A percentile compares a stretch with the other conserved stretches of the same genome.
phyloP scores from a whole-genome alignment of 345 rosid species.

The Dipteronia sinensis region DNA sequence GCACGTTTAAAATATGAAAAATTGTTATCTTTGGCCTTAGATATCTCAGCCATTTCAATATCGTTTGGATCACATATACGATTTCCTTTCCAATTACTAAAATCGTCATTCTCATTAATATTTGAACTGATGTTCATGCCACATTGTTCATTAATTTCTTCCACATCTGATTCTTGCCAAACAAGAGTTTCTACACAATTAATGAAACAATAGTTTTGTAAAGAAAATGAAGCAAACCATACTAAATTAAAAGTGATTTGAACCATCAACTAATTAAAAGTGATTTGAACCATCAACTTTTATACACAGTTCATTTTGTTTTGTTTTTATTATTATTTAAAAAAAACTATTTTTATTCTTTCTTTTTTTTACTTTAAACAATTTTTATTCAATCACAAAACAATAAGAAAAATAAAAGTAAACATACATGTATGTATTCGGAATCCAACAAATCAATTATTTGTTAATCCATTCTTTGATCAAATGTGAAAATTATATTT shows the following conservation, averaged over 20 bases:
- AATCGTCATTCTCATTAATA: slow-evolving; percentile 26
- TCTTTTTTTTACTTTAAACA: no score
- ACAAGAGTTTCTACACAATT: neutral
- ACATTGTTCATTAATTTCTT: slow-evolving; percentile 16
- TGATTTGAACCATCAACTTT: no score
- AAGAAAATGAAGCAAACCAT: neutral
- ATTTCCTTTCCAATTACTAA: slow-evolving; percentile 7
- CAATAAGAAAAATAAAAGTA: no score
- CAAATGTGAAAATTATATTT: no score
- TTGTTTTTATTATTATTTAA: no score
- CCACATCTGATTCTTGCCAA: slow-evolving; percentile 34
- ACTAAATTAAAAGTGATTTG: neutral
- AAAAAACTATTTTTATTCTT: no score
- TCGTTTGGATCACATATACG: slow-evolving; percentile 11
- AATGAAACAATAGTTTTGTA: neutral
- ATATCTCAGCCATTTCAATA: slow-evolving; percentile 16
- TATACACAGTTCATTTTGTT: no score
- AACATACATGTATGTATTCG: no score
- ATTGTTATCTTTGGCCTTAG: slow-evolving; percentile 18
- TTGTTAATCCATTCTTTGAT: no score
- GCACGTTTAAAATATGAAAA: slow-evolving; percentile 34
- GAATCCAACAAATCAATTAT: no score
- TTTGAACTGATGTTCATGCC: slow-evolving; percentile 15
- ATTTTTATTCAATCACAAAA: no score
- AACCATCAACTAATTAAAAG: neutral